Conservation (phyloP, 2,329 filamentous ascomycete genomes). For the Microsporum canis region DNA sequence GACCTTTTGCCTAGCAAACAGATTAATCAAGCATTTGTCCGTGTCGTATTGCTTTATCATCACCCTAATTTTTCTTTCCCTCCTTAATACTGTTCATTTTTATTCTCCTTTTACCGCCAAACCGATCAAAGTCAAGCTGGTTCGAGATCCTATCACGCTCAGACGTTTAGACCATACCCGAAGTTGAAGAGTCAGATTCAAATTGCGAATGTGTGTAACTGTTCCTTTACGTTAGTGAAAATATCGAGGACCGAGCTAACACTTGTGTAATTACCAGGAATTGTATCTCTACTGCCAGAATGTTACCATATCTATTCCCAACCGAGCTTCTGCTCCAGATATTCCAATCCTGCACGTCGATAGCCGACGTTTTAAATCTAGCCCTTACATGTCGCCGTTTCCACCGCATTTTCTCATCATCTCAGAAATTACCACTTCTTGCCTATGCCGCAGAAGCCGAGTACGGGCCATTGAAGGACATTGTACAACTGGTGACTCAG, state of each 20-base stretch:
- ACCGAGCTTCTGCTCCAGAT: constrained; percentile 50
- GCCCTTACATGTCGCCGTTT: constrained; percentile 46
- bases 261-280: background rate
- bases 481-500: constrained; percentile 49
- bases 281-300: constrained; percentile 20
- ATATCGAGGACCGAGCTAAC: background rate
- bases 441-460: constrained; percentile 43
- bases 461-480: constrained; percentile 48
- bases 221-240: background rate
- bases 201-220: background rate
- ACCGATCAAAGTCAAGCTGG: background rate
- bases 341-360: constrained; percentile 41
- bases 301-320: constrained; percentile 45
- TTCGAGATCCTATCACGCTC: background rate
- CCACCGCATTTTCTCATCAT: constrained; percentile 41
- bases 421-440: constrained; percentile 45
- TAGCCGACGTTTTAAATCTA: constrained; percentile 45
- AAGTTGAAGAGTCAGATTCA: background rate
- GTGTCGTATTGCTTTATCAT: background rate
- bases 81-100: background rate
- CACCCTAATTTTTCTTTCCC: background rate
- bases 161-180: background rate
- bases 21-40: background rate
- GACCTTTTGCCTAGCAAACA: background rate
- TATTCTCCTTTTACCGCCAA: background rate